Base-by-base conservation (phyloP, 345 rosid species). In the Gossypium anomalum region DNA sequence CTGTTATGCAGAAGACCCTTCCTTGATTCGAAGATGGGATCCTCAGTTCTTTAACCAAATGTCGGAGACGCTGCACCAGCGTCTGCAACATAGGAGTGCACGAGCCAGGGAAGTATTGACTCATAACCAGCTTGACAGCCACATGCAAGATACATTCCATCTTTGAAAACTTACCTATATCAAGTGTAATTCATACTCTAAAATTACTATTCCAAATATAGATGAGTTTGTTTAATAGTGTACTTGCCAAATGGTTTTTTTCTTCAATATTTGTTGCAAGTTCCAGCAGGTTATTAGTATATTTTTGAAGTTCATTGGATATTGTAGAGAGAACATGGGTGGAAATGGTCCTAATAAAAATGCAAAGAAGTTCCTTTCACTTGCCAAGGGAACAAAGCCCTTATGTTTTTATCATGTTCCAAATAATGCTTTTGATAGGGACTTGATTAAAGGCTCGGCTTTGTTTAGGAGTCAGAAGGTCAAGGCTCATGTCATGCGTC, bases 1-100 rank as follows among this genome's bases (percentile, higher is more conserved):
- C 34, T 95, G 98, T 80, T 93, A 86, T 16, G 99, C 96, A 11
- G 98, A 93, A 86, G 98, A 95, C 52, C 97, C 98, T 5, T 75
- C 80, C 72, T 71, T 92, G 86, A 92, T 89, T 65, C 86, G 83
- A 61, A 81, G 97, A 78, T 92, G 94, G 94, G 97, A 92, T 59
- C 83, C 86, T 17, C 90, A 87, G 56, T 92, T 89, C 84, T 89
- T 72, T 80, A 77, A 64, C 78, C 92, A 92, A 81, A 73, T 92
- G 87, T 89, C 98, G 0, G 98, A 93, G 85, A 86, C 79, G 68
- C 82, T 93, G 56, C 98, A 93, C 76, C 94, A 91, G 56, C 97
- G 99, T 20, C 94, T 93, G 71, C 97, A 91, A 45, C 81, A 93
- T 78, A 79, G 99, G 63, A 93, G 98, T 58, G 83, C 93, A 25